Evolutionary conservation across 306 rosid genomes (phyloP).

Genomic region (Trifolium repens): DNA sequence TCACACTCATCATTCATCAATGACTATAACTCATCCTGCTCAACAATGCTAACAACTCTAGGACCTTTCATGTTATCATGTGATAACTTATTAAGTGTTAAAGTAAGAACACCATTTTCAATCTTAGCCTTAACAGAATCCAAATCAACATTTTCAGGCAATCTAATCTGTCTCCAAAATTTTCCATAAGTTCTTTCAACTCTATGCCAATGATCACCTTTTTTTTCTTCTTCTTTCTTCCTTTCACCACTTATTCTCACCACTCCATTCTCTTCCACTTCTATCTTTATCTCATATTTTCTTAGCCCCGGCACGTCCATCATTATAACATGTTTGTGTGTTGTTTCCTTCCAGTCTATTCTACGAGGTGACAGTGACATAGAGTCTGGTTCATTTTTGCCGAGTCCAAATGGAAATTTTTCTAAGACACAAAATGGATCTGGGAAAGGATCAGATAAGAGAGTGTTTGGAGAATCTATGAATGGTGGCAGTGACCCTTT

Average conservation of each 20-base stretch:
- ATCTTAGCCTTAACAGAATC: slow-evolving; percentile 64
- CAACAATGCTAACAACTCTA: slow-evolving; percentile 52
- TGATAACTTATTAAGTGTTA: slow-evolving; percentile 57
- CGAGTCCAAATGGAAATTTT: slow-evolving; percentile 58
- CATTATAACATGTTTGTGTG: slow-evolving; percentile 59
- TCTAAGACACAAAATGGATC: slow-evolving; percentile 68
- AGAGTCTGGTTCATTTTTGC: slow-evolving; percentile 41
- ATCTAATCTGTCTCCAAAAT: slow-evolving; percentile 69
- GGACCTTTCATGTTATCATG: slow-evolving; percentile 65
- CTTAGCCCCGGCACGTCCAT: slow-evolving; percentile 68
- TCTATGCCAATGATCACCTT: slow-evolving; percentile 69
- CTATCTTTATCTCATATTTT: slow-evolving; percentile 65
- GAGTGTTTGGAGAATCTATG: slow-evolving; percentile 49
- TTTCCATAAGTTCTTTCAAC: slow-evolving; percentile 64
- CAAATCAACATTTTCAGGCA: slow-evolving; percentile 66
- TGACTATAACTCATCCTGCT: not conserved
- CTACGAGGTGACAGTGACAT: slow-evolving; percentile 45
- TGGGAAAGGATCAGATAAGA: slow-evolving; percentile 49
- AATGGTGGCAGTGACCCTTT: slow-evolving; percentile 58
- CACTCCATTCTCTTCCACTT: slow-evolving; percentile 59
- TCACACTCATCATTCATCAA: no score
- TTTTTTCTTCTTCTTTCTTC: slow-evolving; percentile 58
- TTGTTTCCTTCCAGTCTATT: slow-evolving; percentile 76
- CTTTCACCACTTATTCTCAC: slow-evolving; percentile 72
- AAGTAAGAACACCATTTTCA: slow-evolving; percentile 66